Evolutionary conservation across 2,329 filamentous ascomycete genomes (phyloP).

Genomic region (Ceratocystis alfenasii): DNA sequence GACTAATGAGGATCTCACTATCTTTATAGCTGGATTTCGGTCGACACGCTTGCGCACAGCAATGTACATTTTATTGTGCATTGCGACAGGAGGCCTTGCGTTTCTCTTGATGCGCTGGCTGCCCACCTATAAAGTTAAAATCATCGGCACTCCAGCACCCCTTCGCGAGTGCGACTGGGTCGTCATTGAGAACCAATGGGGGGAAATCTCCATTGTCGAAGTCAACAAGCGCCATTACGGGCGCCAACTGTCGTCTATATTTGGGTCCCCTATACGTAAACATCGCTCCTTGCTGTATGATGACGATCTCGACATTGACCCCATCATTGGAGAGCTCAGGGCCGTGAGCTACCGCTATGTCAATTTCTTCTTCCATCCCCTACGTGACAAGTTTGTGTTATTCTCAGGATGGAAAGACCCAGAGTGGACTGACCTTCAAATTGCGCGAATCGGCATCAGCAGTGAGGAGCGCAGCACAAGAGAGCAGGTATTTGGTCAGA

Average conservation of each 20-base stretch:
- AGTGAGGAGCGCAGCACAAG: constrained; percentile 76
- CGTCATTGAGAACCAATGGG: constrained; percentile 96
- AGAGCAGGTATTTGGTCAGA: constrained; percentile 76
- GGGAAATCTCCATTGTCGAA: constrained; percentile 69
- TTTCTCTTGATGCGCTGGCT: constrained; percentile 85
- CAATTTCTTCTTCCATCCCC: constrained; percentile 78
- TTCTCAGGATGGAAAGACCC: constrained; percentile 92
- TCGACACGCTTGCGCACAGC: constrained; percentile 60
- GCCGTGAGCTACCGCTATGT: constrained; percentile 89
- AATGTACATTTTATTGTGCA: constrained; percentile 58
- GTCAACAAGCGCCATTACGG: constrained; percentile 46
- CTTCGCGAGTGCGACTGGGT: constrained; percentile 77
- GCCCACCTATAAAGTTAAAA: constrained; percentile 68
- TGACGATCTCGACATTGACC: constrained; percentile 60
- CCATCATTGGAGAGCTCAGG: constrained; percentile 60
- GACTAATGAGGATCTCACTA: constrained; percentile 82
- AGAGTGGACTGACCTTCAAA: constrained; percentile 65
- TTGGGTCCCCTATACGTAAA: constrained; percentile 53
- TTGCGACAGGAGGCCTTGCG: constrained; percentile 60
- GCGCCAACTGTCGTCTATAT: constrained; percentile 48
- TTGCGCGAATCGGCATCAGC: constrained; percentile 68
- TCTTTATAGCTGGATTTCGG: constrained; percentile 82
- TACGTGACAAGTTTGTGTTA: constrained; percentile 77
- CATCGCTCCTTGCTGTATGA: constrained; percentile 41
- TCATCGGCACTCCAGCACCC: constrained; percentile 58